Evolutionary conservation across 1,284 basidiomycete species (phyloP).

Genomic region (Polyporus tsugae): DNA sequence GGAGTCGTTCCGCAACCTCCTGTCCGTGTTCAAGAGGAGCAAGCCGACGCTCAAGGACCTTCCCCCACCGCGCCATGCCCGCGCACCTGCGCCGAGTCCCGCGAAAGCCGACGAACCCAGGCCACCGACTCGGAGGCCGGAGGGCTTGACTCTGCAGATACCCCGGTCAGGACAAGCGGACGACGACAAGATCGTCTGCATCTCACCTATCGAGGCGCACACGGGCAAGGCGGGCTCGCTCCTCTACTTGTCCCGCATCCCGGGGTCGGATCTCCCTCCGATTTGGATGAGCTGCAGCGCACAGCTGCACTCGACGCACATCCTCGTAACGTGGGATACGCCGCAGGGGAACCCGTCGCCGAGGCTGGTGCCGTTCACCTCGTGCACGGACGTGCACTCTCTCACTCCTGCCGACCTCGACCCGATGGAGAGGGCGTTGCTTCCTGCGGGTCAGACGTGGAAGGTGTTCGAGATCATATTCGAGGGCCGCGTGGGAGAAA

Average conservation of each 20-base stretch:
- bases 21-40: conserved; percentile 71
- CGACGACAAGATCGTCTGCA: conserved; percentile 35
- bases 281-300: conserved; percentile 65
- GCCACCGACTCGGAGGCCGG: neutral
- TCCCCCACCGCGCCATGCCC: neutral
- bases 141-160: conserved; percentile 26
- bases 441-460: conserved; percentile 46
- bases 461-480: conserved; percentile 71
- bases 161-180: conserved; percentile 11
- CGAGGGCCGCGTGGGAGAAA: conserved; percentile 57
- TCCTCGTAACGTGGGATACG: conserved; percentile 58
- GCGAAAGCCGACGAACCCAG: neutral
- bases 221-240: conserved; percentile 54
- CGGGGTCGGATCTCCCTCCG: conserved; percentile 40
- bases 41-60: conserved; percentile 35
- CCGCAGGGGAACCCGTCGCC: conserved; percentile 52
- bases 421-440: conserved; percentile 49
- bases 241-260: conserved; percentile 55
- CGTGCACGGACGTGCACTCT: conserved; percentile 71
- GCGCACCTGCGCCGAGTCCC: neutral
- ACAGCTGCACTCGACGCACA: conserved; percentile 52
- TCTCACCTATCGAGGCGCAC: conserved; percentile 42
- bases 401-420: conserved; percentile 53
- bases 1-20: conserved; percentile 69
- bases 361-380: conserved; percentile 55